These are phyloP conservation scores for Hortaea sp. DNA, from an alignment of 2,329 filamentous ascomycete genomes.

Conservation along the genomic window DNA sequence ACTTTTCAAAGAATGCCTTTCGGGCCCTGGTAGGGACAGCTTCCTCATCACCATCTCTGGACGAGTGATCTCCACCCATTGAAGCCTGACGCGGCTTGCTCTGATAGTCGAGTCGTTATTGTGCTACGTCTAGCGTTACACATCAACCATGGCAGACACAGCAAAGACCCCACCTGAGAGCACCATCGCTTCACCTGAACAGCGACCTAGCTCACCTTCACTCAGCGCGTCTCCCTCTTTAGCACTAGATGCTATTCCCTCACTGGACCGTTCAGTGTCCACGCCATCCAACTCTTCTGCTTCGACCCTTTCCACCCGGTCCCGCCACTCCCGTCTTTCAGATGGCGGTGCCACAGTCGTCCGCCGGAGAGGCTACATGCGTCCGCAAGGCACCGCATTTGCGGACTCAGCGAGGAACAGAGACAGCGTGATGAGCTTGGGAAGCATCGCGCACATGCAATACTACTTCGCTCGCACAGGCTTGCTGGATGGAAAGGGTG, in stretches of 20 bases:
- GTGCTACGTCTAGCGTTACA: slow-evolving; percentile 40
- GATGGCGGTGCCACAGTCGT: slow-evolving; percentile 32
- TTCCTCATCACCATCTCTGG: too few relatives aligned
- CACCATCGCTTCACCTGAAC: slow-evolving; percentile 17
- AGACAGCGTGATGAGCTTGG: slow-evolving; percentile 91
- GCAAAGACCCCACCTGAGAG: slow-evolving; percentile 15
- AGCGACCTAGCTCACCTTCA: slow-evolving; percentile 52
- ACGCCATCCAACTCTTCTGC: slow-evolving; percentile 46
- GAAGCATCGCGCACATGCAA: slow-evolving; percentile 93
- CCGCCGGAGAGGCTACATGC: slow-evolving; percentile 70
- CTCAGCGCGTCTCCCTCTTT: slow-evolving; percentile 53
- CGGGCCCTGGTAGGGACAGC: too few relatives aligned
- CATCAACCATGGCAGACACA: slow-evolving; percentile 10
- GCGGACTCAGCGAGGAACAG: slow-evolving; percentile 80
- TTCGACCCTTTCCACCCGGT: slow-evolving; percentile 35
- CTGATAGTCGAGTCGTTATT: too few relatives aligned
- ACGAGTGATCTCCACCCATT: too few relatives aligned
- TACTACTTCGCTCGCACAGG: slow-evolving; percentile 97
- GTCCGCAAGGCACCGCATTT: slow-evolving; percentile 79
- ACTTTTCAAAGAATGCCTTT: too few relatives aligned
- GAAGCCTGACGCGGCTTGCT: too few relatives aligned
- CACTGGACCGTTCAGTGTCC: slow-evolving; percentile 55
- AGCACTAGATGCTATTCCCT: slow-evolving; percentile 49
- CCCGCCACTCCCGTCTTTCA: slow-evolving; percentile 42
- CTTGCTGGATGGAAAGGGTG: slow-evolving; percentile 85